Percentiles rank a stretch among this genome's conserved stretches.
phyloP scores from a whole-genome alignment of 805 yeast species.

The Cyberlindnera nakhonratchasimensis region DNA sequence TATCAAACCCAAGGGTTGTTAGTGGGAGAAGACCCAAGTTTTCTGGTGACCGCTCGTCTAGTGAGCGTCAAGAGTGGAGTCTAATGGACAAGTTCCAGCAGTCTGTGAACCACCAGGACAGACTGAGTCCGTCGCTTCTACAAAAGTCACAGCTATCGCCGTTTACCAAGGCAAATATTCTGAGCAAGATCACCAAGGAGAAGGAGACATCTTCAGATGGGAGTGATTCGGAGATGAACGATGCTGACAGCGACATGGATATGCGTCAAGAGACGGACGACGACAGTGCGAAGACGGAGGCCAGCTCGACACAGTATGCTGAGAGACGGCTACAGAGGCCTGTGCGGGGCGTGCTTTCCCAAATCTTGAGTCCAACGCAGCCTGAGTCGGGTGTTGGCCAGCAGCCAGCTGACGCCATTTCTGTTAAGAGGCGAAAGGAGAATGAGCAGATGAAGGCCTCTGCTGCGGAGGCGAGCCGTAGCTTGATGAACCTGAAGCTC shows the following conservation, averaged over 20 bases:
- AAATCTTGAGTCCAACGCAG: conserved; percentile 7
- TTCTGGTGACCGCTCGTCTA: neutral
- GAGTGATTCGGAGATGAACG: conserved; percentile 29
- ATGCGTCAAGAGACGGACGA: conserved; percentile 14
- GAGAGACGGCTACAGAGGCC: neutral
- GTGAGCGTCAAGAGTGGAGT: neutral
- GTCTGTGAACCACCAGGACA: neutral
- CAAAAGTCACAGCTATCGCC: conserved; percentile 22
- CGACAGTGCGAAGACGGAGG: conserved; percentile 2
- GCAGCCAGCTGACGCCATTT: conserved; percentile 3
- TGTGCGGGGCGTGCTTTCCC: neutral
- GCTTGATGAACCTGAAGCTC: conserved; percentile 24
- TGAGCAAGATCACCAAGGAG: conserved; percentile 18
- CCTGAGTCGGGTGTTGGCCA: neutral
- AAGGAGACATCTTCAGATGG: conserved; percentile 23
- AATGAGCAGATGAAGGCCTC: conserved; percentile 8
- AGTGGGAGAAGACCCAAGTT: neutral
- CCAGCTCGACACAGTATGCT: neutral
- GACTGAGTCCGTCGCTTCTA: conserved; percentile 2
- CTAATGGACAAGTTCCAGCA: conserved; percentile 3
- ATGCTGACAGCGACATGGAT: conserved; percentile 24
- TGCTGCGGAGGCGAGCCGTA: conserved; percentile 26
- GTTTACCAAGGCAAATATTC: conserved; percentile 22
- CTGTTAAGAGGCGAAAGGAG: conserved; percentile 8
- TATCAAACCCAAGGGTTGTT: neutral